Percentiles rank a stretch among this genome's conserved stretches.
Evolutionary conservation across 2,329 filamentous ascomycete species (phyloP).

Genomic region (Colletotrichum sp.): DNA sequence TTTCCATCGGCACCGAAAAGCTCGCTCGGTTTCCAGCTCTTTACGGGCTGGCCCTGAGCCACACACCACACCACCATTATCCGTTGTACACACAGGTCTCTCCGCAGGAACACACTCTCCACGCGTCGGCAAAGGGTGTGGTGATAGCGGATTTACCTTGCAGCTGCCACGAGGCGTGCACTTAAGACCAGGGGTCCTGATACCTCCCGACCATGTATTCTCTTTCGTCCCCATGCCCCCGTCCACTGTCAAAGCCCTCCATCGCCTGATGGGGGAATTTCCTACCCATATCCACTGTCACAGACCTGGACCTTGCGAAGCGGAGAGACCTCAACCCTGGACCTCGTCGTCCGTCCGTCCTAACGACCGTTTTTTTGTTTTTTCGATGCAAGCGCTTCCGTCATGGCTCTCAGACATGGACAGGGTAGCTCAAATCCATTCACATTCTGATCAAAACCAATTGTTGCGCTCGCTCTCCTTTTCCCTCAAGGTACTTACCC

Average conservation of each 20-base stretch:
- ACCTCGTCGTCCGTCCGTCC: conserved; percentile 19
- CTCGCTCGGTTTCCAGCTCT: not conserved
- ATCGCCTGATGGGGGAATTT: conserved; percentile 25
- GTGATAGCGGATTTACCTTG: conserved; percentile 20
- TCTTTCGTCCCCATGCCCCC: conserved; percentile 19
- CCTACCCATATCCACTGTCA: conserved; percentile 21
- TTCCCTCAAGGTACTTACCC: conserved; percentile 7
- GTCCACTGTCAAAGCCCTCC: conserved; percentile 25
- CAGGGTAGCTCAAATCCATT: conserved; percentile 22
- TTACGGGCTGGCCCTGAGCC: not conserved
- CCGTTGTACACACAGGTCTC: not conserved
- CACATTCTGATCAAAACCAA: conserved; percentile 20
- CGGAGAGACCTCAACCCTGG: conserved; percentile 24
- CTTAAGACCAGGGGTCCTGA: conserved; percentile 20
- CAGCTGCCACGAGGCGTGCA: conserved; percentile 22
- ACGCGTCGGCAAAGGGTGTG: conserved; percentile 7
- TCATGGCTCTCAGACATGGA: conserved; percentile 26
- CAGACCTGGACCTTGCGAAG: conserved; percentile 24
- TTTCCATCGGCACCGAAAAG: not conserved
- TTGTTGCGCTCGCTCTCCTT: conserved; percentile 17
- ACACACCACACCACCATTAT: not conserved
- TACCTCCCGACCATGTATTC: conserved; percentile 16
- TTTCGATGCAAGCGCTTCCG: conserved; percentile 23
- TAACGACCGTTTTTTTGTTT: conserved; percentile 21
- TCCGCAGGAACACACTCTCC: not conserved